These are phyloP conservation scores for Boletus speciosus DNA, from an alignment of 768 basidiomycete species.

Conservation along the genomic window DNA sequence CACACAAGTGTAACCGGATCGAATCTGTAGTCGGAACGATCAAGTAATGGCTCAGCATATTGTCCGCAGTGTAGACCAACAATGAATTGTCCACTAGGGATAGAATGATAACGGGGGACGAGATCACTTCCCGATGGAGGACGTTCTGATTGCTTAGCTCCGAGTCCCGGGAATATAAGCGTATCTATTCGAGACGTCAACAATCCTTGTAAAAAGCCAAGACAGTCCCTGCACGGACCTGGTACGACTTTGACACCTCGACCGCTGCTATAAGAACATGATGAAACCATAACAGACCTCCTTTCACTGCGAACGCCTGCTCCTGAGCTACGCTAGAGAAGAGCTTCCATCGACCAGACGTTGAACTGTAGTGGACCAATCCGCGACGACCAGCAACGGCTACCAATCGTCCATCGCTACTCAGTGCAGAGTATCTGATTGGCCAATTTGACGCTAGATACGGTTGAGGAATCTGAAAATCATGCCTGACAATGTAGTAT, in stretches of 20 bases:
- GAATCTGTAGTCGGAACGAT: constrained; percentile 80
- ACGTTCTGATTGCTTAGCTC: constrained; percentile 82
- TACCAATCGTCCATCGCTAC: constrained; percentile 85
- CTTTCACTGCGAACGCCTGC: constrained; percentile 80
- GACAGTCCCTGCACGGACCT: constrained; percentile 43
- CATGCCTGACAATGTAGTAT: background rate
- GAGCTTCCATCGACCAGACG: constrained; percentile 92
- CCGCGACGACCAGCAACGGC: constrained; percentile 91
- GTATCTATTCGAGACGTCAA: constrained; percentile 52
- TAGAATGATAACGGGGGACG: constrained; percentile 77
- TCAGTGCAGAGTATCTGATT: constrained; percentile 86
- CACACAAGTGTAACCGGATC: constrained; percentile 86
- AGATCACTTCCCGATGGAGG: constrained; percentile 73
- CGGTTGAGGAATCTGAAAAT: constrained; percentile 74
- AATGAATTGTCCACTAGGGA: constrained; percentile 94
- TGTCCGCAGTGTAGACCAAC: constrained; percentile 91
- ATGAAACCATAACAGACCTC: constrained; percentile 95
- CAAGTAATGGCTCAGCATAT: constrained; percentile 88
- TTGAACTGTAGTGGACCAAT: constrained; percentile 89
- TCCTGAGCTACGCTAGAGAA: constrained; percentile 83
- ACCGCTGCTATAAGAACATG: constrained; percentile 91
- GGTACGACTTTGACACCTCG: constrained; percentile 74
- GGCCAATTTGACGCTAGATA: constrained; percentile 94
- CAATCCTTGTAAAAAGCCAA: background rate
- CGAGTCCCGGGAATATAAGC: constrained; percentile 90